Base-by-base conservation (phyloP, 2,329 filamentous ascomycete species). In the Aspergillus ustus region DNA sequence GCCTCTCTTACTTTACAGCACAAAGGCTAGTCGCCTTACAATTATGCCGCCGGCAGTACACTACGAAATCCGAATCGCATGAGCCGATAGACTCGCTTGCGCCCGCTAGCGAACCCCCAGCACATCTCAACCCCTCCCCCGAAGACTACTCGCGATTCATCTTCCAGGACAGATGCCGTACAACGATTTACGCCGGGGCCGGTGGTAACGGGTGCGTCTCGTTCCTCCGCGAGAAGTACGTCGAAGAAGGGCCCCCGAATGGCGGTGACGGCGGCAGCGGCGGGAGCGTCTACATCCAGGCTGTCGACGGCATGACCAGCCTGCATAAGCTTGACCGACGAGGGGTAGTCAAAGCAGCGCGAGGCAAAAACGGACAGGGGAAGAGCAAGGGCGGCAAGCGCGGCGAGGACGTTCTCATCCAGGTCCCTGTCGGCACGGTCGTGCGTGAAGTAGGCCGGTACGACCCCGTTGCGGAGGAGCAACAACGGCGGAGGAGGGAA, bases 181-280 rank as follows among this genome's bases (percentile, higher is more conserved):
- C 98, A 29, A 91, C 87, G 0, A 78, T 98, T 3, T 85, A 90
- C 69, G 91, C 93, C 19, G 95, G 95, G 8, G 80, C 83, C 2
- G 95, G 95, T 28, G 95, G 95, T 8, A 89, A 95, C 72, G 95
- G 95, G 65, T 99, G 95, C 73, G 92, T 98, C 54, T 95, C 95
- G 0, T 99, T 98, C 74, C 81, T 96, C 48, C 89, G 94, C 20
- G 95, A 99, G 71, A 94, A 94, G 65, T 98, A 91, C 77, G 84
- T 97, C 31, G 87, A 89, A 49, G 89, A 96, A 66, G 95, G 95
- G 0, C 95, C 95, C 11, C 87, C 95, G 9, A 98, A 99, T 76
- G 95, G 95, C 52, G 95, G 95, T 62, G 93, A 99, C 73, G 95
- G 95, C 46, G 95, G 95, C 4, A 90, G 88, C 59, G 95, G 95